A percentile compares a stretch with the other conserved stretches of the same genome.
phyloP scores from a whole-genome alignment of 345 rosid species.

The Bruguiera sexangula region DNA sequence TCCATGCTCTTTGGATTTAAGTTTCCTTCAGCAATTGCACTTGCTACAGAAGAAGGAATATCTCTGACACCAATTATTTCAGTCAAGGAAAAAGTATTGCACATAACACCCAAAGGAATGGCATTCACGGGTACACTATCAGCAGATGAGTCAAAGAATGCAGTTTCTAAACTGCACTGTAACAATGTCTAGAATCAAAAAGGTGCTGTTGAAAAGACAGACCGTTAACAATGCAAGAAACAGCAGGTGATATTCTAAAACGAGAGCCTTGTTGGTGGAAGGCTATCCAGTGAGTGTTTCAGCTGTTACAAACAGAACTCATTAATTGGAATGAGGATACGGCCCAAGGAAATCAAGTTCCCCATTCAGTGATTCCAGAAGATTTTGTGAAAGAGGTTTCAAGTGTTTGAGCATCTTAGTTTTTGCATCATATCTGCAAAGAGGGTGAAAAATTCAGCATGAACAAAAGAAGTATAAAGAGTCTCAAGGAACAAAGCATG shows the following conservation, averaged over 20 bases:
- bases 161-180: no score
- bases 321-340: constrained; percentile 57
- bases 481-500: not conserved
- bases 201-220: no score
- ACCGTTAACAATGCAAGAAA: no score
- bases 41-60: constrained; percentile 61
- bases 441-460: not conserved
- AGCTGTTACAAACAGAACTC: not conserved
- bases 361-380: constrained; percentile 41
- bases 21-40: constrained; percentile 73
- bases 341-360: constrained; percentile 84
- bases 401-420: constrained; percentile 52
- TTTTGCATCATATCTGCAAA: constrained; percentile 57
- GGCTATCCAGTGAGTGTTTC: no score
- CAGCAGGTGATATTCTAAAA: no score
- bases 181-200: no score
- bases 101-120: not conserved
- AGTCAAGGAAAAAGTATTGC: constrained; percentile 28
- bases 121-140: not conserved
- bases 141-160: no score
- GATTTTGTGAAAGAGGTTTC: constrained; percentile 58
- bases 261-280: no score
- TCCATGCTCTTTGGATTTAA: constrained; percentile 67
- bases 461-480: not conserved
- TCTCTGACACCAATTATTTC: constrained; percentile 41